phyloP scores from a whole-genome alignment of 2,329 filamentous ascomycete genomes.

The Talaromyces piceae region DNA sequence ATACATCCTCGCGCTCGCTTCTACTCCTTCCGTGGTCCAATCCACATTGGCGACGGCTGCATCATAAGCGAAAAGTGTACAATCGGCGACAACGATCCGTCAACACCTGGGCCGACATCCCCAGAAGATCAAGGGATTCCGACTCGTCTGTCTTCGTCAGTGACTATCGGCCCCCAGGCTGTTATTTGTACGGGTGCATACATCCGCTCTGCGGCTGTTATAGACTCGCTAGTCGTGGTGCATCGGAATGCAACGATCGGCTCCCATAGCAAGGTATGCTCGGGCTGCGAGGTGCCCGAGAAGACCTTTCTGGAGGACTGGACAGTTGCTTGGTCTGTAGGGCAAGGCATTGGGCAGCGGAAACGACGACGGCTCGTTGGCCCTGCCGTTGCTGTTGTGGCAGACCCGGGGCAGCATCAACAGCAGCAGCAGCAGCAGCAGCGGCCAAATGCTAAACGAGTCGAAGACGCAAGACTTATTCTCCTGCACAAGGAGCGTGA shows the following conservation, averaged over 20 bases:
- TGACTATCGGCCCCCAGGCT: conserved; percentile 31
- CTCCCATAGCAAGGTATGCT: conserved; percentile 63
- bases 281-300: conserved; percentile 52
- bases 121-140: conserved; percentile 10
- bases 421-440: too few relatives aligned
- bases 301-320: conserved; percentile 56
- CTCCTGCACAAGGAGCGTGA: conserved; percentile 62
- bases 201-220: conserved; percentile 28
- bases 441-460: conserved; percentile 49
- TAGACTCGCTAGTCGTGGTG: conserved; percentile 41
- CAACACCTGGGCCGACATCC: conserved; percentile 7
- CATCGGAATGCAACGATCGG: conserved; percentile 26
- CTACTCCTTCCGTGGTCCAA: conserved; percentile 68
- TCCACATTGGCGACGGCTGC: conserved; percentile 73
- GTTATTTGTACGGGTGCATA: conserved; percentile 32
- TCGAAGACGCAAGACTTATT: conserved; percentile 56
- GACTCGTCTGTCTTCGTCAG: conserved; percentile 31
- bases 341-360: conserved; percentile 30
- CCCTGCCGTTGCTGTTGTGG: conserved; percentile 11
- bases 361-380: conserved; percentile 21
- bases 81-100: conserved; percentile 43
- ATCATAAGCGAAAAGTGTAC: conserved; percentile 63
- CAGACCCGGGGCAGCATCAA: conserved; percentile 1
- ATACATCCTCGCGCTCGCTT: conserved; percentile 81
- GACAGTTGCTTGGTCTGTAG: conserved; percentile 62